Base-by-base conservation (phyloP, 305 asterid genomes). In the Nicotiana rustica region DNA sequence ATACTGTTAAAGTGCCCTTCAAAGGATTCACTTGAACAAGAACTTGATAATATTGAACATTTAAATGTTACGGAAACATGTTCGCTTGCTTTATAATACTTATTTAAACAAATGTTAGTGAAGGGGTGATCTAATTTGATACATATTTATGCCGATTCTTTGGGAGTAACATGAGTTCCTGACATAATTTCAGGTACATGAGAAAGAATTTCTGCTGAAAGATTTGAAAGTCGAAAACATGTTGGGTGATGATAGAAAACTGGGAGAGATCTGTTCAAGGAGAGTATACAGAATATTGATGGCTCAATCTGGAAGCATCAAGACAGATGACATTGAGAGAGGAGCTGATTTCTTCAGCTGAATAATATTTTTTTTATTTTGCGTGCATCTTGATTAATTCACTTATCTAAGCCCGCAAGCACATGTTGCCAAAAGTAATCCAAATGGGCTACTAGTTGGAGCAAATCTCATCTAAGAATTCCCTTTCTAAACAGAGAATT, bases 261-360 rank as follows among this genome's bases (percentile, higher is more conserved):
- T 96, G 73, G 99, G 99, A 0, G 98, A 93, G 87, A 86, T 94
- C 78, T 96, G 99, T 85, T 96, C 99, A 3, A 93, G 92, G 93
- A 91, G 99, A 91, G 90, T 96, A 19, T 96, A 94, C 85, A 89
- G 99, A 83, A 86, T 94, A 81, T 90, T 96, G 78, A 94, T 91
- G 99, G 99, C 98, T 82, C 93, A 94, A 87, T 77, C 85, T 12
- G 98, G 95, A 81, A 91, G 84, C 88, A 91, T 92, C 83, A 89
- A 86, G 83, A 92, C 99, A 1, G 97, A 94, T 78, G 98, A 96
- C 68, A 98, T 92, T 33, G 99, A 96, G 85, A 83, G 89, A 41
- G 99, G 98, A 29, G 98, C 99, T 33, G 98, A 91, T 90, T 88
- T 96, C 90, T 96, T 96, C 78, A 82, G 47, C 86, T 67, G 86